Evolutionary conservation across 129 eudicot species (phyloP).

Genomic region (Artemisia annua): DNA sequence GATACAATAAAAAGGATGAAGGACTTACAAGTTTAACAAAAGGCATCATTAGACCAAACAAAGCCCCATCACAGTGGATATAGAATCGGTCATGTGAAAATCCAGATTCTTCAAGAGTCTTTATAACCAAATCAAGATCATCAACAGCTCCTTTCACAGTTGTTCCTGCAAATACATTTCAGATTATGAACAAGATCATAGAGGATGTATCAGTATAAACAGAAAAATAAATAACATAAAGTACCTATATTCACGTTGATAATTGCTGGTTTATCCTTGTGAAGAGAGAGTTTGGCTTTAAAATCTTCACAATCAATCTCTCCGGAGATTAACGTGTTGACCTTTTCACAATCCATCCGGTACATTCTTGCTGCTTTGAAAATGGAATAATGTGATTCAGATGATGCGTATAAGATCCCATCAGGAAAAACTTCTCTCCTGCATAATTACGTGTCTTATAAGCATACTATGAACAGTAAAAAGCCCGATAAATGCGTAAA

Average conservation of each 20-base stretch:
- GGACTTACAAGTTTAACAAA: too few species aligned
- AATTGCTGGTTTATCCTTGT: conserved; percentile 93
- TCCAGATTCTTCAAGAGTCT: conserved; percentile 96
- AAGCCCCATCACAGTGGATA: too few species aligned
- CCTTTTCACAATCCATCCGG: conserved; percentile 88
- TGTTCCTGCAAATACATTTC: conserved; percentile 61
- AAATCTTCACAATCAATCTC: conserved; percentile 88
- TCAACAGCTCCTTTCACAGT: conserved; percentile 99
- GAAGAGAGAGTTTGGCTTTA: conserved; percentile 50
- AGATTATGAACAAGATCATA: too few species aligned
- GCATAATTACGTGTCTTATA: too few species aligned
- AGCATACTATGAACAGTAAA: too few species aligned
- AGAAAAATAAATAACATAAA: conserved; percentile 9
- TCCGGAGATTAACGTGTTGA: too few species aligned
- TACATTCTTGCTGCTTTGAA: conserved; percentile 99
- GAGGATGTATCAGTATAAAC: not conserved
- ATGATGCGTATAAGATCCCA: conserved; percentile 83
- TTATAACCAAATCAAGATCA: conserved; percentile 91
- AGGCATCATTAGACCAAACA: too few species aligned
- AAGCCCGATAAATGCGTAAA: too few species aligned
- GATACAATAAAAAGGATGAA: too few species aligned
- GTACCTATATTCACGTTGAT: conserved; percentile 89
- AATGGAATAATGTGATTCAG: conserved; percentile 87
- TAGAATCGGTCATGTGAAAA: too few species aligned
- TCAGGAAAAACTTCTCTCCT: conserved; percentile 98